Percentiles rank a stretch among this genome's conserved stretches.
These are phyloP conservation scores for Conringia planisiliqua DNA, from an alignment of 345 rosid species.

Conservation along the genomic window DNA sequence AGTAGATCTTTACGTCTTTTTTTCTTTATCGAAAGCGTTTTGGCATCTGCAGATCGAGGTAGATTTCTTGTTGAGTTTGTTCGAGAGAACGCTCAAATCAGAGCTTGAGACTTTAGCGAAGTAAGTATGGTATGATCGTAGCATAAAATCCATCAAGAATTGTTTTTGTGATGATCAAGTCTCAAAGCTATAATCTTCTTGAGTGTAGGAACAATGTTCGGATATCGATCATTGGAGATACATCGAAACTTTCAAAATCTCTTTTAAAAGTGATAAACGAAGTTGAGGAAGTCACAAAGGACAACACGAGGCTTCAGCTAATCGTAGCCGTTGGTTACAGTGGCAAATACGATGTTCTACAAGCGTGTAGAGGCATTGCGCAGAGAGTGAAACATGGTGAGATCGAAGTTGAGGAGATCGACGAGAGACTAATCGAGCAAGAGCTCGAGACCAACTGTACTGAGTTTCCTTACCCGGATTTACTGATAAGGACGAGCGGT, in stretches of 20 bases:
- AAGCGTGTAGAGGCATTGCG: constrained; percentile 67
- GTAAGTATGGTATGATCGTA: constrained; percentile 28
- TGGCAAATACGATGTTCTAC: constrained; percentile 64
- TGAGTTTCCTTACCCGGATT: constrained; percentile 62
- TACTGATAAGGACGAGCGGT: constrained; percentile 71
- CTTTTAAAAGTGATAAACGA: constrained; percentile 37
- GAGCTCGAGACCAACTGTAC: constrained; percentile 67
- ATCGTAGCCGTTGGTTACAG: constrained; percentile 76
- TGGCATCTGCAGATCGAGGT: constrained; percentile 70
- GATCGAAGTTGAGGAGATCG: constrained; percentile 47
- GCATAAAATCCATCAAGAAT: neutral
- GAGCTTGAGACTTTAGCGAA: constrained; percentile 43
- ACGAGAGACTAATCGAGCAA: constrained; percentile 55
- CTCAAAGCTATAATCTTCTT: neutral
- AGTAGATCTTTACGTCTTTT: neutral
- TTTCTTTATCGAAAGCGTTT: too few relatives aligned
- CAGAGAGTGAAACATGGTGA: constrained; percentile 46
- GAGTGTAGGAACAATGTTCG: constrained; percentile 27
- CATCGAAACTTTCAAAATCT: constrained; percentile 51
- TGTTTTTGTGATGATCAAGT: neutral
- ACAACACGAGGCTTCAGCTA: constrained; percentile 52
- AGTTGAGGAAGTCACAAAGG: constrained; percentile 49
- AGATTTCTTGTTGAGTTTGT: constrained; percentile 62
- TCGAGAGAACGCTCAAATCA: constrained; percentile 43
- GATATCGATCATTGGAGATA: constrained; percentile 59